phyloP scores from a whole-genome alignment of 1,139 yeast genomes.

The Taphrina communis region DNA sequence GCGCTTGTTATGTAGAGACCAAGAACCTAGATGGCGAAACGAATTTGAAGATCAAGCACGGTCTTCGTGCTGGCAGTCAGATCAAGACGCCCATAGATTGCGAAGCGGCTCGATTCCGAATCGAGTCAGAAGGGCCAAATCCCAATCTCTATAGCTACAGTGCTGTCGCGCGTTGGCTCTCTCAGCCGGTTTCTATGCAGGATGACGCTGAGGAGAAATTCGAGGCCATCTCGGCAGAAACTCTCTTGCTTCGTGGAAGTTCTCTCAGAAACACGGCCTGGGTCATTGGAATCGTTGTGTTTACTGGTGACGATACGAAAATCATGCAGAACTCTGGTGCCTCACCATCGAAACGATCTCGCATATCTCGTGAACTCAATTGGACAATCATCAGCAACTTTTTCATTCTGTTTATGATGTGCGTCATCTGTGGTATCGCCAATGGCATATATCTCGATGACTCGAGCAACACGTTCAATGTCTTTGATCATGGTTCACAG shows the following conservation, averaged over 20 bases:
- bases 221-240: constrained; percentile 82
- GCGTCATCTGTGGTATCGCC: constrained; percentile 80
- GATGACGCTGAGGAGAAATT: constrained; percentile 47
- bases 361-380: constrained; percentile 83
- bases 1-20: constrained; percentile 91
- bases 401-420: constrained; percentile 70
- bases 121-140: constrained; percentile 91
- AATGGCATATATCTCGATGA: constrained; percentile 76
- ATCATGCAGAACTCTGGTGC: constrained; percentile 92
- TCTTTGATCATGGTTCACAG: constrained; percentile 72
- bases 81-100: constrained; percentile 74
- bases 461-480: constrained; percentile 63
- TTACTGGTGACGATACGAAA: constrained; percentile 89
- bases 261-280: constrained; percentile 90
- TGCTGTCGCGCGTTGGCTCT: constrained; percentile 74
- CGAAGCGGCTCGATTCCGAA: constrained; percentile 75
- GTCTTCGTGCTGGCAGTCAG: constrained; percentile 70
- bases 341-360: constrained; percentile 86
- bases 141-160: constrained; percentile 81
- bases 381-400: constrained; percentile 73
- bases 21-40: constrained; percentile 97
- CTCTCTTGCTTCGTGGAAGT: constrained; percentile 85
- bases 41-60: constrained; percentile 79
- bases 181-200: constrained; percentile 46
- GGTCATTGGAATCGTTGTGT: constrained; percentile 86